phyloP scores from a whole-genome alignment of 805 yeast species.

The Suhomyces canberraensis region DNA sequence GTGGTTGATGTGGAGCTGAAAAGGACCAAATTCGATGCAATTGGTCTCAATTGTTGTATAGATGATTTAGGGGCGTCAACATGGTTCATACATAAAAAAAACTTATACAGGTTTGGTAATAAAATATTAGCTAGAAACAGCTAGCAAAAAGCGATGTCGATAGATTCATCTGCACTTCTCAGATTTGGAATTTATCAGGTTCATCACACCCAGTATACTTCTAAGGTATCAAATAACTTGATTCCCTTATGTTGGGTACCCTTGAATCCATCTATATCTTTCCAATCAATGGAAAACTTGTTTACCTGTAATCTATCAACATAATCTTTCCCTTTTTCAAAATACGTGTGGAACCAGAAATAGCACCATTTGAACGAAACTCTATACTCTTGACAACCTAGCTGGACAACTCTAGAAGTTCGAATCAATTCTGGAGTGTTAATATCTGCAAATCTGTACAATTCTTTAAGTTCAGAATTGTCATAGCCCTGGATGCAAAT shows the following conservation, averaged over 20 bases:
- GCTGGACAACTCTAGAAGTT: neutral
- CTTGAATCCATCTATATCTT: slow-evolving; percentile 62
- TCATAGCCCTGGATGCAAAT: neutral
- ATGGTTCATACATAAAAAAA: no score
- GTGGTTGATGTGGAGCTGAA: no score
- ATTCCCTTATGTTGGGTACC: slow-evolving; percentile 58
- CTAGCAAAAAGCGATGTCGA: no score
- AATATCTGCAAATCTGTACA: neutral
- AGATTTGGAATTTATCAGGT: no score
- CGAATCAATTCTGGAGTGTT: neutral
- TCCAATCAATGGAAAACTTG: slow-evolving; percentile 18
- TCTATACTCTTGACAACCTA: neutral
- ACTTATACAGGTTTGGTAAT: no score
- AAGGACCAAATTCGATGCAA: no score
- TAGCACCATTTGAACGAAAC: slow-evolving; percentile 15
- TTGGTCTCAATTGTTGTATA: no score
- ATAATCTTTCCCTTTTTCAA: neutral
- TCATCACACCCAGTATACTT: neutral
- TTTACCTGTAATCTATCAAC: neutral
- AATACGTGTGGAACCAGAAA: slow-evolving; percentile 28
- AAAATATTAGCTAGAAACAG: no score
- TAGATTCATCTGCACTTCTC: no score
- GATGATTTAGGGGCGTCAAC: no score
- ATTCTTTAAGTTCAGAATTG: neutral
- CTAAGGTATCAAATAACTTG: slow-evolving; percentile 43